Evolutionary conservation across 768 basidiomycete genomes (phyloP).

Genomic region (Jaapia argillacea): DNA sequence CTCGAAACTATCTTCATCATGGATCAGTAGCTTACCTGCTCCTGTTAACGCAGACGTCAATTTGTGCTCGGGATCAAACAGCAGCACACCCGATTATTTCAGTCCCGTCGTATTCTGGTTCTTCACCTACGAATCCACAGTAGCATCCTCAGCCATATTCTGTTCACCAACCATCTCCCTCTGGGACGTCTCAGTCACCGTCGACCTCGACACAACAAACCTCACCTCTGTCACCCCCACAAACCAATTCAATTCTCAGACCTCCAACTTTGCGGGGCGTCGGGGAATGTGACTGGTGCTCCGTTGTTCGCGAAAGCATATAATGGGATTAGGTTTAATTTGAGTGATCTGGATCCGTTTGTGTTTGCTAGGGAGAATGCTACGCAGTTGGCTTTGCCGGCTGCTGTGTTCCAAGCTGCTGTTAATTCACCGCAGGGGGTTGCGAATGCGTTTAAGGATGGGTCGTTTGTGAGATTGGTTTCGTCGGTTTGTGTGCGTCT

Average conservation of each 20-base stretch:
- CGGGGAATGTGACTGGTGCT: conserved; percentile 32
- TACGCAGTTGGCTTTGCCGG: conserved; percentile 37
- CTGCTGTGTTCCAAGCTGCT: conserved; percentile 40
- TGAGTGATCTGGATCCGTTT: conserved; percentile 30
- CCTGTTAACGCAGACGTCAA: too few species aligned
- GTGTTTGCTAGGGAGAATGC: conserved; percentile 28
- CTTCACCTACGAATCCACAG: conserved; percentile 31
- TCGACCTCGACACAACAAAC: conserved; percentile 35
- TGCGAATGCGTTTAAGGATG: conserved; percentile 23
- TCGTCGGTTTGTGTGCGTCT: conserved; percentile 39
- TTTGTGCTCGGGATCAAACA: too few species aligned
- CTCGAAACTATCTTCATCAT: too few species aligned
- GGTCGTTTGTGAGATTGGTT: conserved; percentile 27
- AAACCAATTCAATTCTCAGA: conserved; percentile 22
- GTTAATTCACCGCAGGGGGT: conserved; percentile 28
- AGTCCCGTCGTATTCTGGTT: conserved; percentile 49
- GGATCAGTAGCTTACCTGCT: too few species aligned
- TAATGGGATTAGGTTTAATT: conserved; percentile 43
- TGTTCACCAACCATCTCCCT: conserved; percentile 36
- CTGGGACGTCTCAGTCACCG: conserved; percentile 32
- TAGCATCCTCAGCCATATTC: conserved; percentile 32
- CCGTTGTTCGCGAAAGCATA: conserved; percentile 39
- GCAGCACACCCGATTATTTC: conserved; percentile 23
- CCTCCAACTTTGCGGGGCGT: conserved; percentile 27
- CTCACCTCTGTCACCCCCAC: conserved; percentile 31